These are phyloP conservation scores for Auriscalpium orientale DNA, from an alignment of 768 basidiomycete genomes.

Conservation along the genomic window DNA sequence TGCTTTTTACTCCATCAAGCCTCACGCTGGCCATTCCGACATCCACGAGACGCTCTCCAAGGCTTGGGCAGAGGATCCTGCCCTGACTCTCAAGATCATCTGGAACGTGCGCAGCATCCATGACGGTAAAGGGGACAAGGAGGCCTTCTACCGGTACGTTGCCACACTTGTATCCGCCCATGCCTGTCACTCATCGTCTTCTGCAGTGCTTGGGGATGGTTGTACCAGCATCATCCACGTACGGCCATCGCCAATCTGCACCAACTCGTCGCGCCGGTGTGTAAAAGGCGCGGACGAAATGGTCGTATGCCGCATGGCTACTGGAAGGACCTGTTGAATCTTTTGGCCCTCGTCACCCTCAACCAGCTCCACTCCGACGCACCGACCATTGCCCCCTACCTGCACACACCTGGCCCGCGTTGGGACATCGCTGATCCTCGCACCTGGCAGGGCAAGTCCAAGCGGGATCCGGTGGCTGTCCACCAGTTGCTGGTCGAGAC, in stretches of 20 bases:
- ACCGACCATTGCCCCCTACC: slow-evolving; percentile 19
- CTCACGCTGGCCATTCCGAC: slow-evolving; percentile 9
- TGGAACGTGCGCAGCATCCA: slow-evolving; percentile 66
- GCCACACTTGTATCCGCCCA: not conserved
- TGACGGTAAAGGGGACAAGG: slow-evolving; percentile 56
- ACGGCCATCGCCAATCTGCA: slow-evolving; percentile 60
- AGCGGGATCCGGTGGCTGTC: no score
- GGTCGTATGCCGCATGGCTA: slow-evolving; percentile 44
- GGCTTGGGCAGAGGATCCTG: slow-evolving; percentile 53
- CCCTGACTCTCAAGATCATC: slow-evolving; percentile 54
- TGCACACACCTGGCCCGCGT: not conserved
- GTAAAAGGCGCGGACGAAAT: slow-evolving; percentile 17
- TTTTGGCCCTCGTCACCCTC: slow-evolving; percentile 50
- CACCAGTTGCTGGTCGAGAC: slow-evolving; percentile 30
- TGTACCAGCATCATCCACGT: slow-evolving; percentile 59
- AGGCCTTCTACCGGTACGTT: slow-evolving; percentile 48
- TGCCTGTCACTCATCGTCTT: not conserved
- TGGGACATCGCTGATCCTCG: not conserved
- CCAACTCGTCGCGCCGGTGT: slow-evolving; percentile 45
- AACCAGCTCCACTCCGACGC: slow-evolving; percentile 34
- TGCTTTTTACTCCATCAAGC: slow-evolving; percentile 42
- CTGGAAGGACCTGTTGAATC: slow-evolving; percentile 71
- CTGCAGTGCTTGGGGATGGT: slow-evolving; percentile 53
- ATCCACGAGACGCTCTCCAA: slow-evolving; percentile 33
- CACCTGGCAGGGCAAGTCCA: slow-evolving; percentile 20